Base-by-base conservation (phyloP, 495 filamentous ascomycete species). In the Staphylotrichum longicolle region DNA sequence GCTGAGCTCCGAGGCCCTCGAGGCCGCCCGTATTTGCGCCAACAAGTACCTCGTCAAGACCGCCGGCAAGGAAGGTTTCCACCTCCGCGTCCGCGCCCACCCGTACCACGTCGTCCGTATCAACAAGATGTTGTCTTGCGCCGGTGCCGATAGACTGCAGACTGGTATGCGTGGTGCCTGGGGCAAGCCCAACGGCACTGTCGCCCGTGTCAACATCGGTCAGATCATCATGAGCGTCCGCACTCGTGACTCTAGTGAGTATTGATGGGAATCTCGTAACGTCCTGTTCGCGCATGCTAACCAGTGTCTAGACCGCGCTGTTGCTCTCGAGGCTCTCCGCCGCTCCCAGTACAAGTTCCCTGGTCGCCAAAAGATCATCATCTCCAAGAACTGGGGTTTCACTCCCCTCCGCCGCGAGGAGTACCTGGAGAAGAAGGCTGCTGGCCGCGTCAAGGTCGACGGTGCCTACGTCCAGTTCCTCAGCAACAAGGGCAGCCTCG, bases 91-190 rank as follows among this genome's bases (percentile, higher is more conserved):
- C 77, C 93, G 94, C 77, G 93, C 91, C 72, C 94, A 98, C 86
- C 94, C 94, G 64, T 96, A 90, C 91, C 94, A 98, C 83, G 93
- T 98, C 80, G 86, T 97, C 83, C 94, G 94, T 80, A 98, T 98
- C 91, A 98, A 98, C 90, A 98, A 98, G 86, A 98, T 98, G 94
- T 90, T 98, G 88, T 97, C 93, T 66, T 98, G 94, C 78, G 94
- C 94, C 71, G 94, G 94, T 81, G 94, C 94, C 86, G 94, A 98
- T 97, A 88, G 94, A 85, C 86, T 98, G 74, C 94, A 98, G 80
- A 98, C 94, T 65, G 94, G 94, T 81, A 98, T 98, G 94, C 94
- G 94, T 88, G 94, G 94, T 86, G 94, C 94, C 66, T 98, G 90
- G 86, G 94, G 94, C 77, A 98, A 98, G 87, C 93, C 94, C 78